Evolutionary conservation across 2,329 filamentous ascomycete genomes (phyloP), one percentile per base, ranked within the genome.

Genomic region (Stachybotrys echinatus): DNA sequence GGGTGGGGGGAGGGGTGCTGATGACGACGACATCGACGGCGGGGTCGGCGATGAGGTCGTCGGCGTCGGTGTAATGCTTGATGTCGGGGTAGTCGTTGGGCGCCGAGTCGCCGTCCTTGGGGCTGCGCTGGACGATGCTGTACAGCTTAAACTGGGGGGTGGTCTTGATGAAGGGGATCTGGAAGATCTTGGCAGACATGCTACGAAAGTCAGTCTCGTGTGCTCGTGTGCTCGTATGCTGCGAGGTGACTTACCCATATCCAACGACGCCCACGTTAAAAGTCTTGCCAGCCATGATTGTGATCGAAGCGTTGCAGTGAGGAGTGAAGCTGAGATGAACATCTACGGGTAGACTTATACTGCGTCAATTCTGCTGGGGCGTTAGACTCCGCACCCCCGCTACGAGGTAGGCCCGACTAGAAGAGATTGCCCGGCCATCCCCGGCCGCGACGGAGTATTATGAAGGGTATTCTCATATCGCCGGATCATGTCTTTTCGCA

Each of bases 181-280:
- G 88, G 71, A 92, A 94, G 70, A 87, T 76, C 64, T 91, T 92
- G 68, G 89, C 88, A 2, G 79, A 82, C 47, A 79, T 61, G 64
- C 79, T 81, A 50, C 51, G 49, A 44, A 52, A 12, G 39, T 58
- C 42, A 54, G 31, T 51, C 34, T 48, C 14, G 12, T 22, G 23
- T n/a, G 34, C 40, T 34, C 27, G 14, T 5, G 27, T 34, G 27
- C 27, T 34, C 43, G 48, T 18, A 37, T 50, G 45, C 27, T 39
- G 37, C 18, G 46, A 43, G 42, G 23, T 34, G 45, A 48, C 70
- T 62, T 65, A 77, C 75, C 75, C 75, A 53, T 79, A 79, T 58
- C 75, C 75, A 14, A 79, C 66, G 43, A 79, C 63, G 49, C 75
- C 75, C 18, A 79, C 74, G 54, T 78, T 78, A 66, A 73, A 74